Evolutionary conservation across 1,284 basidiomycete genomes (phyloP).

Genomic region (Apiotrichum akiyoshidainum): DNA sequence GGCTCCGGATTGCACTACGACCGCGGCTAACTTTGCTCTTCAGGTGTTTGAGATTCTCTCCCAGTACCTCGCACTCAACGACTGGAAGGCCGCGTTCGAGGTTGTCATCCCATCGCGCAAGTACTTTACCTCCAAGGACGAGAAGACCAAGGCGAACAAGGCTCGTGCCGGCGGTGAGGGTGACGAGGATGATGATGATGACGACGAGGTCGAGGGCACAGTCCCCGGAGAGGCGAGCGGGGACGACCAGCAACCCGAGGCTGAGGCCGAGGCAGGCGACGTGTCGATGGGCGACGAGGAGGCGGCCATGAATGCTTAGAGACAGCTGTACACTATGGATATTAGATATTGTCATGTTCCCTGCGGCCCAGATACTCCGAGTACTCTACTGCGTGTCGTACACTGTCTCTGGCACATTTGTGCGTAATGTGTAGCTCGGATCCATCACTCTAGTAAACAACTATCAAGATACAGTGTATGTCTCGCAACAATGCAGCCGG

Average conservation of each 20-base stretch:
- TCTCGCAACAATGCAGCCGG: neutral
- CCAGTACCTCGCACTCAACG: conserved; percentile 75
- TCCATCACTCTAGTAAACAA: neutral
- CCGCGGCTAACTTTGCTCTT: too few relatives aligned
- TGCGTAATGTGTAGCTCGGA: too few relatives aligned
- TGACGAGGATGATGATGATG: neutral
- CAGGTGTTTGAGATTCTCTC: conserved; percentile 83
- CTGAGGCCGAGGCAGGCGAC: neutral
- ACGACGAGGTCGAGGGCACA: neutral
- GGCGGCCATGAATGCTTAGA: conserved; percentile 23
- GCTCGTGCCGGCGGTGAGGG: conserved; percentile 12
- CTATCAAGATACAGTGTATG: conserved; percentile 2
- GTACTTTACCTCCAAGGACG: conserved; percentile 52
- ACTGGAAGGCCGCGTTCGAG: conserved; percentile 80
- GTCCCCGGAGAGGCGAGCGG: conserved; percentile 10
- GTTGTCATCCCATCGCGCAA: conserved; percentile 86
- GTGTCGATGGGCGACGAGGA: conserved; percentile 18
- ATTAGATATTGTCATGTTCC: too few relatives aligned
- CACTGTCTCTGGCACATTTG: too few relatives aligned
- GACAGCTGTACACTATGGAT: neutral
- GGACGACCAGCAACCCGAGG: neutral
- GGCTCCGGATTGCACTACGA: too few relatives aligned
- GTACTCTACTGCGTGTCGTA: too few relatives aligned
- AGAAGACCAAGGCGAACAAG: conserved; percentile 18
- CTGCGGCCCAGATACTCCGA: too few relatives aligned